Evolutionary conservation across 305 asterid genomes (phyloP), one percentile per base, ranked within the genome.

Genomic region (Solanum hybrid): DNA sequence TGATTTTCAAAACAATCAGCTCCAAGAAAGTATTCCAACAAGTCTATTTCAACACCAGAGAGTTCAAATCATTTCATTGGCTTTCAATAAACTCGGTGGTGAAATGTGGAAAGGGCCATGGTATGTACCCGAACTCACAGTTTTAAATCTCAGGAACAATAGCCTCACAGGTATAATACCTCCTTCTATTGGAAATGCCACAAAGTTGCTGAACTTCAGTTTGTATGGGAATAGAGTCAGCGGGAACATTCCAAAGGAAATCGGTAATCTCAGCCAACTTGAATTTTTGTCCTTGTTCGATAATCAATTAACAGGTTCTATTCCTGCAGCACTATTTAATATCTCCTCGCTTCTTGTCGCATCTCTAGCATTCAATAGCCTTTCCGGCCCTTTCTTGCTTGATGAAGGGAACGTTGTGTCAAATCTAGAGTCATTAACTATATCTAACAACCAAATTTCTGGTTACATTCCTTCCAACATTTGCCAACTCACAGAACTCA

Each of bases 81-180:
- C 90, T 72, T 87, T 69, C 88, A 87, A 90, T 86, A 71, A 80
- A 24, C 69, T 90, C 29, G 2, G 29, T 34, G 90, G 88, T 79
- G 88, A 80, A 34, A 35, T 87, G 5, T 42, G 79, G 90, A 72
- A 34, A 5, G 69, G 86, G 24, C 24, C 73, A 73, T 90, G 90
- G 91, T 71, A 36, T 22, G 87, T 72, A 35, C 91, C 86, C 2
- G 19, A 80, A 79, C 88, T 90, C 9, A 87, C 73, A 71, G 85
- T 90, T 2, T 86, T 90, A 38, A 22, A 87, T 90, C 90, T 87
- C 42, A 7, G 72, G 6, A 34, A 60, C 69, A 90, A 90, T 81
- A 51, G 78, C 14, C 78, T 87, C n/a, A 79, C 80, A 7, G 91
- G 90, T 51, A 14, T 82, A 12, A 72, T 90, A 13, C 88, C 64